phyloP scores from a whole-genome alignment of 306 rosid species.

The Alnus rubra region DNA sequence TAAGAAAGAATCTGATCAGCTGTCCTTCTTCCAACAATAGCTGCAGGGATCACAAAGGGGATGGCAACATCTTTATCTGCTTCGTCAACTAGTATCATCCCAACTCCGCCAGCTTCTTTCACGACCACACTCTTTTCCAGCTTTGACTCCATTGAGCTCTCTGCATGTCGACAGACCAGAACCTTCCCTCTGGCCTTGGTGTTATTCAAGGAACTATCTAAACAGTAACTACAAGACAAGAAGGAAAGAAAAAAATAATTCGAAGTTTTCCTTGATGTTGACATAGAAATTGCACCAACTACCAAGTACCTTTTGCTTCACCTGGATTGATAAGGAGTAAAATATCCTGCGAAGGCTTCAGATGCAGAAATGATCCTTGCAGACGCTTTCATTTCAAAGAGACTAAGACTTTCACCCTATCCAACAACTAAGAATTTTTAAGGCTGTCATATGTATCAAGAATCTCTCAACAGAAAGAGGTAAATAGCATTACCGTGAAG shows the following conservation, averaged over 20 bases:
- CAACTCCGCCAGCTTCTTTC: conserved; percentile 72
- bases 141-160: conserved; percentile 64
- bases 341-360: conserved; percentile 72
- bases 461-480: conserved; percentile 10
- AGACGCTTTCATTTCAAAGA: conserved; percentile 53
- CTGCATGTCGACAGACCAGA: conserved; percentile 68
- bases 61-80: conserved; percentile 53
- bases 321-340: conserved; percentile 94
- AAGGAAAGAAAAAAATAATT: conserved; percentile 26
- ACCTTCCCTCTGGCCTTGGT: conserved; percentile 76
- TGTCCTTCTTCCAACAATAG: conserved; percentile 49
- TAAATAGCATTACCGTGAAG: conserved; percentile 48
- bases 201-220: conserved; percentile 70
- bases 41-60: conserved; percentile 75
- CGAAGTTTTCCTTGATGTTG: conserved; percentile 29
- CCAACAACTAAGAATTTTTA: conserved; percentile 17
- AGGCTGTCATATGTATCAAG: conserved; percentile 16
- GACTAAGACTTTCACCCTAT: conserved; percentile 74
- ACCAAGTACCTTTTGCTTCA: conserved; percentile 73
- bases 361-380: conserved; percentile 63
- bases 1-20: conserved; percentile 54
- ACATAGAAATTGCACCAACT: conserved; percentile 28
- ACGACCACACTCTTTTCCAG: conserved; percentile 61
- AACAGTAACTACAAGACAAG: conserved; percentile 56
- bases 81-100: conserved; percentile 75